A percentile compares a stretch with the other conserved stretches of the same genome.
These are phyloP conservation scores for Crithidia sp. DNA, from an alignment of 208 protist species.

Conservation along the genomic window DNA sequence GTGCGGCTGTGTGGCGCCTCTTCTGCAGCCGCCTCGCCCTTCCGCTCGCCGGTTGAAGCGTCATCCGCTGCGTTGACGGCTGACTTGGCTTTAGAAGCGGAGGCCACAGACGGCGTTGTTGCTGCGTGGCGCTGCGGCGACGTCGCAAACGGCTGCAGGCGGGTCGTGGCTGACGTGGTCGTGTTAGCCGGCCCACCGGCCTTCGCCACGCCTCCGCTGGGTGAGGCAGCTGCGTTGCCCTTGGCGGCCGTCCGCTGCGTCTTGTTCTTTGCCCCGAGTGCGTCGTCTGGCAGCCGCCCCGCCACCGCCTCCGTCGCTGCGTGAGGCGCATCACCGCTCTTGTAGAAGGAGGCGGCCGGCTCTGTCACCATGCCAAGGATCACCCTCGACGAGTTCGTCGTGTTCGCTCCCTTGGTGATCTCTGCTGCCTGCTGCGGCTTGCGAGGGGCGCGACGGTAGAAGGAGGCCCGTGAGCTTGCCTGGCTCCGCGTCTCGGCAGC, in stretches of 20 bases:
- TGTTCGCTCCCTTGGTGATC: neutral
- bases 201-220: neutral
- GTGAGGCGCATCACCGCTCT: neutral
- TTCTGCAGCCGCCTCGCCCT: no score
- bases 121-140: no score
- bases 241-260: neutral
- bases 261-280: neutral
- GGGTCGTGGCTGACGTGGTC: no score
- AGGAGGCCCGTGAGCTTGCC: neutral
- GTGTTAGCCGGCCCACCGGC: neutral
- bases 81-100: no score
- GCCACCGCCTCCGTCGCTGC: neutral
- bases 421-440: neutral
- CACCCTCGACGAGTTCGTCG: neutral
- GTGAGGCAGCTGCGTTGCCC: neutral
- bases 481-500: conserved; percentile 9
- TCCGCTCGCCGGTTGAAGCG: no score
- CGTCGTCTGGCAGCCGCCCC: neutral
- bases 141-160: no score
- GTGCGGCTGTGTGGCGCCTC: no score
- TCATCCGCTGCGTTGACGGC: no score
- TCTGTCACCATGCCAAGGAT: neutral
- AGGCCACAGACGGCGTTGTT: no score
- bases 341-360: neutral
- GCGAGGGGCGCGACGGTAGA: neutral